phyloP scores from a whole-genome alignment of 345 rosid species.

The Microcos paniculata region DNA sequence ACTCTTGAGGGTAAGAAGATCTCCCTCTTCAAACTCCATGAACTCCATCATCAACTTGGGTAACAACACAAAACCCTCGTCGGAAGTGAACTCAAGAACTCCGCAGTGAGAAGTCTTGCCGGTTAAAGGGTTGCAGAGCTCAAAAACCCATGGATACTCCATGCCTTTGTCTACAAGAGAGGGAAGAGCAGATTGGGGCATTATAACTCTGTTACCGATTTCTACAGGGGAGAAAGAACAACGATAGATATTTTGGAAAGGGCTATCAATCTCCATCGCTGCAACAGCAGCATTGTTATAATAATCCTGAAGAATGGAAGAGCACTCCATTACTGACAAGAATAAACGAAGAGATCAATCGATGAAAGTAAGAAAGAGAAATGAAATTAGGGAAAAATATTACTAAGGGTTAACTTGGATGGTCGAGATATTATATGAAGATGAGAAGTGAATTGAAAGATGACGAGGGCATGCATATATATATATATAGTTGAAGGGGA shows the following conservation, averaged over 20 bases:
- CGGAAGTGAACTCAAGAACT: slow-evolving; percentile 28
- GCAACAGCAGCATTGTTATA: neutral
- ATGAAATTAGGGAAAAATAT: too few relatives aligned
- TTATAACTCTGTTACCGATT: neutral
- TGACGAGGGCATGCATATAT: too few relatives aligned
- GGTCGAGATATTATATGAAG: too few relatives aligned
- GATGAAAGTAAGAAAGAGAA: neutral
- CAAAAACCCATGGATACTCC: slow-evolving; percentile 20
- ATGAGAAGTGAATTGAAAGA: too few relatives aligned
- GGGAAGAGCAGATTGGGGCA: neutral
- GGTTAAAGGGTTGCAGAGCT: neutral
- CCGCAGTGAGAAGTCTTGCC: slow-evolving; percentile 20
- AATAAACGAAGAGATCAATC: too few relatives aligned
- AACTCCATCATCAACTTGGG: slow-evolving; percentile 28
- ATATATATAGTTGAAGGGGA: too few relatives aligned
- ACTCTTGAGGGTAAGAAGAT: neutral
- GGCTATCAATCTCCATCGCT: too few relatives aligned
- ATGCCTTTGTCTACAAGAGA: neutral
- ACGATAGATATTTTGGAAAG: neutral
- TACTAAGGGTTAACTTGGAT: too few relatives aligned
- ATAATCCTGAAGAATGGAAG: neutral
- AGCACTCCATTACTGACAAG: neutral
- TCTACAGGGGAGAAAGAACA: neutral
- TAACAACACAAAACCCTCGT: slow-evolving; percentile 13
- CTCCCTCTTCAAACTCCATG: slow-evolving; percentile 16